phyloP scores from a whole-genome alignment of 176 grass and related monocot species.

The Raddia distichophylla region DNA sequence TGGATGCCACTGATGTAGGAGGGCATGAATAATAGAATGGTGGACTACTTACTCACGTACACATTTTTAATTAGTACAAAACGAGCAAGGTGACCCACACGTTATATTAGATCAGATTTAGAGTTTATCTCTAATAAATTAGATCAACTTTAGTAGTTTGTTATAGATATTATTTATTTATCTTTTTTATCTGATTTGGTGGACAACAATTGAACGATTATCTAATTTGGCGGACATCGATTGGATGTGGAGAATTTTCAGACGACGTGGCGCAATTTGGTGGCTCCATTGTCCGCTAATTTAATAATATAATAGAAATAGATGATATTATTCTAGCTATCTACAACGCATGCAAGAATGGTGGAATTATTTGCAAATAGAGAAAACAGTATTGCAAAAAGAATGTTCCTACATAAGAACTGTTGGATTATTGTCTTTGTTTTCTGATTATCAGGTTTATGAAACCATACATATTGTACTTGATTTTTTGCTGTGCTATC shows the following conservation, averaged over 20 bases:
- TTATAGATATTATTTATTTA: too few relatives aligned
- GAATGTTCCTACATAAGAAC: neutral
- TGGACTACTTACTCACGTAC: neutral
- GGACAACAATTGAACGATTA: too few relatives aligned
- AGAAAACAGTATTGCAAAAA: neutral
- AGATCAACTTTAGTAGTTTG: too few relatives aligned
- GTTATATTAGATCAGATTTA: too few relatives aligned
- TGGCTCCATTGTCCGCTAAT: too few relatives aligned
- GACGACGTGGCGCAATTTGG: too few relatives aligned
- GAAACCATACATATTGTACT: constrained; percentile 4
- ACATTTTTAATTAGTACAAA: neutral
- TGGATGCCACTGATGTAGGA: neutral
- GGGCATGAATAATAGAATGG: constrained; percentile 12
- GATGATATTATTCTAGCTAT: neutral
- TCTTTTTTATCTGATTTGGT: too few relatives aligned
- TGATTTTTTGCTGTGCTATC: constrained; percentile 11
- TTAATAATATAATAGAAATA: too few relatives aligned
- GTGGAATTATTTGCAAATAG: constrained; percentile 8
- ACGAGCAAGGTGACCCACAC: too few relatives aligned
- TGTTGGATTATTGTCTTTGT: neutral
- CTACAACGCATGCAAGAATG: neutral
- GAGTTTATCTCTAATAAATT: too few relatives aligned
- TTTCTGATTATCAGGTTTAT: constrained; percentile 5
- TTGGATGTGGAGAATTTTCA: too few relatives aligned
- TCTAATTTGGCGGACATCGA: too few relatives aligned